Percentiles rank a stretch among this genome's conserved stretches.
phyloP scores from a whole-genome alignment of 257 asterid genomes.

The Plantago elongata region DNA sequence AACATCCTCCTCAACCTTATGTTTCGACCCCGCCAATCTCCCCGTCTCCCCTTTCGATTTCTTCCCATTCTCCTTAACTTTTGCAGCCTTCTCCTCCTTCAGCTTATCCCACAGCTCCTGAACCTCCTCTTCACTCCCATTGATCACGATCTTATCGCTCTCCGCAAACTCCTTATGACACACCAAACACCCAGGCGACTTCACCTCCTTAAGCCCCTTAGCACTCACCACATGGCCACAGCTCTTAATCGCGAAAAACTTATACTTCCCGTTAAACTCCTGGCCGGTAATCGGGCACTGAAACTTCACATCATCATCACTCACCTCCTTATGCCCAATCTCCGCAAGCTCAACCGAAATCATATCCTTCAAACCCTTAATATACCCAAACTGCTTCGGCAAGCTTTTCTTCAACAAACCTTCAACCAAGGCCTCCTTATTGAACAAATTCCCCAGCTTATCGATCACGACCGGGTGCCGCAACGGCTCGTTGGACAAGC shows the following conservation, averaged over 20 bases:
- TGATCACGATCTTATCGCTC: conserved; percentile 67
- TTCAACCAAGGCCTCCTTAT: conserved; percentile 83
- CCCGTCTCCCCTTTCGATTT: conserved; percentile 48
- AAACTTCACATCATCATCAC: conserved; percentile 37
- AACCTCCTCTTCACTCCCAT: conserved; percentile 88
- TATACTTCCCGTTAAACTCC: conserved; percentile 78
- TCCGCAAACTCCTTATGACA: conserved; percentile 69
- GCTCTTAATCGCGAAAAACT: conserved; percentile 51
- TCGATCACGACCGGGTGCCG: conserved; percentile 73
- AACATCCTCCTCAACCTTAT: conserved; percentile 41
- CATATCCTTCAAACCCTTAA: conserved; percentile 95
- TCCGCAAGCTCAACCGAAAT: conserved; percentile 48
- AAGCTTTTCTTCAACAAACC: conserved; percentile 72
- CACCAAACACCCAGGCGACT: conserved; percentile 64
- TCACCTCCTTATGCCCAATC: conserved; percentile 37
- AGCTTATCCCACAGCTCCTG: conserved; percentile 61
- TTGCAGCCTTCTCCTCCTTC: conserved; percentile 49
- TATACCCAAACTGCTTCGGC: conserved; percentile 75
- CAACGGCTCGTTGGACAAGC: conserved; percentile 77
- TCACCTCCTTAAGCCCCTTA: conserved; percentile 86
- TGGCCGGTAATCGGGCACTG: conserved; percentile 78
- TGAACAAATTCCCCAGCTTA: conserved; percentile 79
- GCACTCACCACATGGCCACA: conserved; percentile 94
- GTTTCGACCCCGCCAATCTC: conserved; percentile 56
- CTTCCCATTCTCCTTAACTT: conserved; percentile 43